Conservation (phyloP, 169 alveolate genomes). For the Hammondia hammondi region DNA sequence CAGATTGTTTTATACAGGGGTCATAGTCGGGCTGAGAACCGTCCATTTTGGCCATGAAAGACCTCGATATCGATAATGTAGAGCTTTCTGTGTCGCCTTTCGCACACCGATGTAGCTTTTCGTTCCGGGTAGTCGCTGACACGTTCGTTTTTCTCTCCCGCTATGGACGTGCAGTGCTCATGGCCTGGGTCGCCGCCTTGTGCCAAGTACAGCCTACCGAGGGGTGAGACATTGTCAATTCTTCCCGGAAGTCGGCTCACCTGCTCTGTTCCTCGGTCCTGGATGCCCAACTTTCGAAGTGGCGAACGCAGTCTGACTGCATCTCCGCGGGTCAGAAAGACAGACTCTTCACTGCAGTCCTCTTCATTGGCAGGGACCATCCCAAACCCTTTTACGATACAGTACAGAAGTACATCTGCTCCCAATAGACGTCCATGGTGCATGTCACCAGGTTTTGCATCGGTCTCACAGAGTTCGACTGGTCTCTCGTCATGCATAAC, state of each 20-base stretch:
- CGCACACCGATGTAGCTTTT: too few species aligned
- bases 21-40: too few species aligned
- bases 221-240: not conserved
- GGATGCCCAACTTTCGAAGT: not conserved
- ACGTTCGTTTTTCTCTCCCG: not conserved
- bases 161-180: not conserved
- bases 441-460: not conserved
- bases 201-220: not conserved
- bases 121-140: too few species aligned
- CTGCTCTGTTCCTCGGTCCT: not conserved
- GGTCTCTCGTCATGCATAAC: not conserved
- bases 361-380: not conserved
- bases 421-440: not conserved
- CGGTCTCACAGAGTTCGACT: not conserved
- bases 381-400: not conserved
- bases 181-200: not conserved
- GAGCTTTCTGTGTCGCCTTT: too few species aligned
- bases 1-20: too few species aligned
- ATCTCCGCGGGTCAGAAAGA: not conserved
- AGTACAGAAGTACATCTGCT: not conserved
- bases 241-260: not conserved
- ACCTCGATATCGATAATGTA: too few species aligned
- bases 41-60: too few species aligned
- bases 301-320: not conserved
- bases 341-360: not conserved